These are phyloP conservation scores for Leccinum aurantiacum DNA, from an alignment of 768 basidiomycete genomes.

Conservation along the genomic window DNA sequence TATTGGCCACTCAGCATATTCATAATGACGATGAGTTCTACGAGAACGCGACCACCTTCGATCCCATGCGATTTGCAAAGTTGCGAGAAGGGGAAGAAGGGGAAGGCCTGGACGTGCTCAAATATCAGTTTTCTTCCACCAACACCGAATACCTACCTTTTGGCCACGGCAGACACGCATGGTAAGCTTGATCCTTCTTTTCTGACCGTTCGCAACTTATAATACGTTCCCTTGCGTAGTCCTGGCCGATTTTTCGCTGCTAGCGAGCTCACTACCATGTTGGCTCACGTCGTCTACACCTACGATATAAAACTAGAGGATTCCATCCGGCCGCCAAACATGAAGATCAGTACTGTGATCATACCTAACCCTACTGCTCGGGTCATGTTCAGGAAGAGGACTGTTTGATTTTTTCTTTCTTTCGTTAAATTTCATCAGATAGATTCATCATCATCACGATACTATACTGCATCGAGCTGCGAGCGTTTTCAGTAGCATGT, in stretches of 20 bases:
- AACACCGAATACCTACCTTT: neutral
- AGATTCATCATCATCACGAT: neutral
- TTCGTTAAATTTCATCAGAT: neutral
- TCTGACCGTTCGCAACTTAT: neutral
- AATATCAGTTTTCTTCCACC: neutral
- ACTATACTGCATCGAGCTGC: neutral
- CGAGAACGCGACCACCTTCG: constrained; percentile 28
- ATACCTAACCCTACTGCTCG: neutral
- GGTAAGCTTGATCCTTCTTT: neutral
- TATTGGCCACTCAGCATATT: constrained; percentile 22
- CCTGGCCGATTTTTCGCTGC: neutral
- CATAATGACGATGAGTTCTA: constrained; percentile 31
- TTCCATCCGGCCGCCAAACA: neutral
- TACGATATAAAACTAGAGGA: neutral
- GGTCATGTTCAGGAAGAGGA: neutral
- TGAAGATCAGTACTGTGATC: neutral
- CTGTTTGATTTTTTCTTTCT: neutral
- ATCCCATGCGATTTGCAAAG: neutral
- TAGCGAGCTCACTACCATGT: neutral
- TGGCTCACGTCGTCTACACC: neutral
- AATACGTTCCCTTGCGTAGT: neutral
- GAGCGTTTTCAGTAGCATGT: neutral
- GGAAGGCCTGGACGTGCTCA: neutral
- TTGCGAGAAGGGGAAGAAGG: neutral
- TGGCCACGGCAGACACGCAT: neutral